phyloP scores from a whole-genome alignment of 78 protist species.

The Speleostelium caveatum region DNA sequence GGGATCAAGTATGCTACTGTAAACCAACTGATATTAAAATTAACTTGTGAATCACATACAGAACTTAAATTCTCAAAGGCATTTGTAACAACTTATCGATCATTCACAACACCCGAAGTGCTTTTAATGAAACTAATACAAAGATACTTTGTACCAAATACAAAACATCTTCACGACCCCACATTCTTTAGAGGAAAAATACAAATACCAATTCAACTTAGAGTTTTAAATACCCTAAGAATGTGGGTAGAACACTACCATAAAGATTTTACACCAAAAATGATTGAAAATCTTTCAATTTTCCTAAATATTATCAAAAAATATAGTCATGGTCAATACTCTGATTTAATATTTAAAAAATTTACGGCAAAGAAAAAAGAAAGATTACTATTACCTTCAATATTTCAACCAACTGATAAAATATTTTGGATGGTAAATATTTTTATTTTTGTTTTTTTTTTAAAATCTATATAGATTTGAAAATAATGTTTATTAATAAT shows the following conservation, averaged over 20 bases:
- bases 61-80: conserved; percentile 52
- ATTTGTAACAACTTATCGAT: conserved; percentile 45
- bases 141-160: conserved; percentile 44
- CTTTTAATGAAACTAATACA: conserved; percentile 35
- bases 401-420: conserved; percentile 9
- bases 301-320: conserved; percentile 10
- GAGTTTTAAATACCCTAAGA: conserved; percentile 39
- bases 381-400: background rate
- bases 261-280: conserved; percentile 5
- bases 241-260: conserved; percentile 47
- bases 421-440: conserved; percentile 67
- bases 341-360: conserved; percentile 25
- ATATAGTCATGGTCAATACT: conserved; percentile 42
- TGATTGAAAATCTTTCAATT: conserved; percentile 4
- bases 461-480: too few species aligned
- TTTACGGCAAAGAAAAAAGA: conserved; percentile 2
- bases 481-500: too few species aligned
- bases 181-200: conserved; percentile 3
- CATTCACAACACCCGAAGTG: conserved; percentile 27
- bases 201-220: conserved; percentile 44
- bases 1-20: conserved; percentile 32
- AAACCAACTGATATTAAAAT: conserved; percentile 34
- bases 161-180: background rate
- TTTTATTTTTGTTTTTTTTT: too few species aligned
- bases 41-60: conserved; percentile 39